Evolutionary conservation across 2,329 filamentous ascomycete genomes (phyloP).

Genomic region (Nothophoma quercina): DNA sequence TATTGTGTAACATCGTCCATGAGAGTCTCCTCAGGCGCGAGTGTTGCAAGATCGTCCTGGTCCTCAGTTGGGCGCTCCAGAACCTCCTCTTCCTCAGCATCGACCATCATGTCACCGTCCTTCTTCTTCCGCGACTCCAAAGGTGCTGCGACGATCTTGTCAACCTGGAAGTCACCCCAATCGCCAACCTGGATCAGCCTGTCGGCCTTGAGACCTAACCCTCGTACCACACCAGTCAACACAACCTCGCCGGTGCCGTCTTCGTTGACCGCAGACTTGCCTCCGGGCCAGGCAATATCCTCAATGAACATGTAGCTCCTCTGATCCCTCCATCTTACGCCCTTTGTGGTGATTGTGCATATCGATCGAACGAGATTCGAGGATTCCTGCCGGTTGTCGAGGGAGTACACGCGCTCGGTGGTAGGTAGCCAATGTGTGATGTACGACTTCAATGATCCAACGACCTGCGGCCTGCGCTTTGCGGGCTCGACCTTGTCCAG

Average conservation of each 20-base stretch:
- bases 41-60: conserved; percentile 79
- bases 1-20: conserved; percentile 73
- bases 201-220: conserved; percentile 86
- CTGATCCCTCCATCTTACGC: conserved; percentile 93
- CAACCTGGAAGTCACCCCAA: conserved; percentile 92
- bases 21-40: conserved; percentile 84
- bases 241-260: conserved; percentile 67
- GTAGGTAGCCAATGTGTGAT: conserved; percentile 94
- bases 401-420: conserved; percentile 87
- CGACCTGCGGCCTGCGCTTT: conserved; percentile 78
- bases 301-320: conserved; percentile 96
- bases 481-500: conserved; percentile 79
- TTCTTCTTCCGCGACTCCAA: conserved; percentile 65
- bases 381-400: conserved; percentile 89
- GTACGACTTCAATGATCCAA: conserved; percentile 86
- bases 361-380: conserved; percentile 89
- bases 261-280: conserved; percentile 52
- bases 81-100: conserved; percentile 63
- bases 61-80: conserved; percentile 79
- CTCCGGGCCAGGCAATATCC: conserved; percentile 73
- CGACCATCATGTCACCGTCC: conserved; percentile 72
- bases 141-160: conserved; percentile 83
- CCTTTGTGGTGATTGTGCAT: conserved; percentile 91
- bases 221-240: conserved; percentile 84
- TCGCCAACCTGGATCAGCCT: conserved; percentile 89